phyloP scores from a whole-genome alignment of 768 basidiomycete species.

The Mycena latifolia region DNA sequence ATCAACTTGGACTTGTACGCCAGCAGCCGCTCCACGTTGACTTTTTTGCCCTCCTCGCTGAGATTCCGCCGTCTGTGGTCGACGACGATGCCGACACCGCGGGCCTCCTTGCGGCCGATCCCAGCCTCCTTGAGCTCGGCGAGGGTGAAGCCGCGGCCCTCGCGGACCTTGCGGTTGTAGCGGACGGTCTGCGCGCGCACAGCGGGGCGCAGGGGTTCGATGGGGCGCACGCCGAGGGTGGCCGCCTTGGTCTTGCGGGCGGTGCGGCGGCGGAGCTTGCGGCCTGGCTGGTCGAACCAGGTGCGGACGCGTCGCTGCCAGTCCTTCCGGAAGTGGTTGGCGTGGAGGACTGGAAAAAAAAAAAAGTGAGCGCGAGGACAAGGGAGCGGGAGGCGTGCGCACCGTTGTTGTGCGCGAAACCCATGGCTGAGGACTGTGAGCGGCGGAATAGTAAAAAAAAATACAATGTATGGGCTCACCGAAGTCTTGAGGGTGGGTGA shows the following conservation, averaged over 20 bases:
- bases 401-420: conserved; percentile 88
- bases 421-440: conserved; percentile 68
- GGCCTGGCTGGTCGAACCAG: conserved; percentile 99
- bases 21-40: conserved; percentile 95
- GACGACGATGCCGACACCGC: conserved; percentile 93
- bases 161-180: conserved; percentile 98
- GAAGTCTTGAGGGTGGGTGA: conserved; percentile 1
- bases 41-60: conserved; percentile 95
- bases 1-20: conserved; percentile 94
- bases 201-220: conserved; percentile 93
- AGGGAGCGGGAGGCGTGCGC: conserved; percentile 40
- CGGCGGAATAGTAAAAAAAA: neutral
- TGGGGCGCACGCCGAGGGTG: conserved; percentile 91
- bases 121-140: conserved; percentile 97
- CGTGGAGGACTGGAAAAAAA: conserved; percentile 77
- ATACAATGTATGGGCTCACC: conserved; percentile 13
- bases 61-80: conserved; percentile 97
- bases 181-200: conserved; percentile 97
- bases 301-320: conserved; percentile 97
- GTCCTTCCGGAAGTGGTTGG: conserved; percentile 98
- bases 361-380: conserved; percentile 16
- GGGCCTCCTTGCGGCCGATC: conserved; percentile 92
- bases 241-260: conserved; percentile 94
- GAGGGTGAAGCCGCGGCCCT: conserved; percentile 96
- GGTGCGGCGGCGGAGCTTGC: conserved; percentile 94